phyloP scores from a whole-genome alignment of 768 basidiomycete genomes.

The Candolleomyces efflorescens region DNA sequence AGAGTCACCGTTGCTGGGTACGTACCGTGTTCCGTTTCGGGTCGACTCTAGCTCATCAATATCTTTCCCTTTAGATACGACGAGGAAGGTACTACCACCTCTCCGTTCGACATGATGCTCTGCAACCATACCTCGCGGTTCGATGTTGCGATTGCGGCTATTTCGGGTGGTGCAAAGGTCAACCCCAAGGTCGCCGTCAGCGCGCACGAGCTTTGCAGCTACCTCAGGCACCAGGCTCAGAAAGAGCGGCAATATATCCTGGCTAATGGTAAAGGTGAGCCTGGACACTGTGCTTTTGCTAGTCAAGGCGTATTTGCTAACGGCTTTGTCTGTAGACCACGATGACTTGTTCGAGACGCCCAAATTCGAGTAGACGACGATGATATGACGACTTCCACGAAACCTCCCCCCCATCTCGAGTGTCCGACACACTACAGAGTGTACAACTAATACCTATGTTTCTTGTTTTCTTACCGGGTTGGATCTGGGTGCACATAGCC shows the following conservation, averaged over 20 bases:
- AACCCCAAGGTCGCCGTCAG: conserved; percentile 54
- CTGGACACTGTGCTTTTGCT: neutral
- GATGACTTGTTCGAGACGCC: conserved; percentile 46
- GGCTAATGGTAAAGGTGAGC: conserved; percentile 51
- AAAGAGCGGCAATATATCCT: conserved; percentile 63
- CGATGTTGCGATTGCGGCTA: conserved; percentile 57
- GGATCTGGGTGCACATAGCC: too few species aligned
- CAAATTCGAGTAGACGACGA: conserved; percentile 27
- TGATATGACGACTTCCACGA: too few species aligned
- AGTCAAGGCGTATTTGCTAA: neutral
- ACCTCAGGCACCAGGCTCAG: conserved; percentile 54
- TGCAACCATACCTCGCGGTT: conserved; percentile 66
- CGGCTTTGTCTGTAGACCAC: conserved; percentile 28
- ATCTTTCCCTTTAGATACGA: neutral
- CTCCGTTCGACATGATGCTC: conserved; percentile 83
- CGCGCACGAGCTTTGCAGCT: conserved; percentile 54
- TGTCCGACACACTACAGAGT: too few species aligned
- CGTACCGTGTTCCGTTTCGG: conserved; percentile 9
- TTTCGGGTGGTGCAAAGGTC: conserved; percentile 47
- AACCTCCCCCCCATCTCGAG: too few species aligned
- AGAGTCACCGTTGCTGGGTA: conserved; percentile 61
- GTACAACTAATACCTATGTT: too few species aligned
- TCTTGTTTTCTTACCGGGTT: too few species aligned
- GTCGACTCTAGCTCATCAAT: neutral
- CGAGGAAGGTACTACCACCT: conserved; percentile 79